Base-by-base conservation (phyloP, 305 asterid species). In the Ajuga reptans region DNA sequence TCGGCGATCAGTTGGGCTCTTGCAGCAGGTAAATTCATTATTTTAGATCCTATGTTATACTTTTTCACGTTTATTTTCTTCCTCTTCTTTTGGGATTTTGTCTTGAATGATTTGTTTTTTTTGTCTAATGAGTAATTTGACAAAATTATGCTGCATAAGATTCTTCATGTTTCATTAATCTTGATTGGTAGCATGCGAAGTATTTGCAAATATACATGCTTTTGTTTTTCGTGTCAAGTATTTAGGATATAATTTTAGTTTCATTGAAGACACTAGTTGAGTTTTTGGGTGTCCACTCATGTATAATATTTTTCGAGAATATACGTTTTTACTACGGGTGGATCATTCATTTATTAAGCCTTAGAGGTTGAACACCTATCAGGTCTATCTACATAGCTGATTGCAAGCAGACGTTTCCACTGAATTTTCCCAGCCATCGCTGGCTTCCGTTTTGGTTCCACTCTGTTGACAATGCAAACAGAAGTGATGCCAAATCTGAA, bases 1-100 rank as follows among this genome's bases (percentile, higher is more conserved):
- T 68, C 58, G 18, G 63, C 3, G 73, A 82, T 50, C 88, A 79
- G 45, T 78, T 76, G 68, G 83, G 77, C 68, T 77, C 83, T 73
- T 82, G 81, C 83, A 78, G 82, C 89, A 84, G 95, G 92, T 88
- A 75, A 56, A 36, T 42, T 46, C 63, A 60, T 56, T 60, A 55
- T 31, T n/a, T 69, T 41, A 41, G 39, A 67, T 77, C 34, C 46
- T 62, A 43, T 70, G 55, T 52, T 53, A n/a, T 46, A 51, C 53
- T 27, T 27, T 3, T 6, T 50, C 52, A 4, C 15, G 4, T 59
- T 60, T 49, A 49, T 3, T 39, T 47, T 42, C 18, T 1, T 57
- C 14, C 12, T 29, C 11, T 59, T 51, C 37, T 10, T 41, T 21
- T 11, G 37, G 2, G 60, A 4, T 29, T 33, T 51, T 71, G 41